Evolutionary conservation across 2,329 filamentous ascomycete species (phyloP), one percentile per base, ranked within the genome.

Genomic region (Apiospora hydei): DNA sequence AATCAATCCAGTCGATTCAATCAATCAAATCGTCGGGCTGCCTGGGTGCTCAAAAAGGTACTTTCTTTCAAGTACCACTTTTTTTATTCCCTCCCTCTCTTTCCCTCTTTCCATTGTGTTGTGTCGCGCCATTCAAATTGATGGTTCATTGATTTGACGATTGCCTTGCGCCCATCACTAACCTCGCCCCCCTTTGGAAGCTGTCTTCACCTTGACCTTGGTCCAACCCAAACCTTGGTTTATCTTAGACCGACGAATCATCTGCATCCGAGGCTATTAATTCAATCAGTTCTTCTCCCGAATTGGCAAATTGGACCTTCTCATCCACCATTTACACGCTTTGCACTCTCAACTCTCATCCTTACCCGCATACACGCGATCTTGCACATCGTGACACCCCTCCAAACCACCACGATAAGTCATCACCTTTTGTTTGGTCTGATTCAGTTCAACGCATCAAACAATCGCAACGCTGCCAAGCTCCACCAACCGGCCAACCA

Each of bases 391-490:
- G 76, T 77, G 75, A 77, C 70, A 71, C 75, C 75, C 67, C 67
- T 72, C 71, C 72, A 68, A 66, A 71, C 57, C 71, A 73, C 74
- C 70, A 69, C 47, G 69, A 73, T 69, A 69, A 70, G 61, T 67
- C 70, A 70, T 68, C 57, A 69, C 69, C 44, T 49, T 64, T 71
- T 69, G 74, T 78, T 76, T 77, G 75, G 74, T 75, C 74, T 76
- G 75, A 75, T 77, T 77, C 67, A 73, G 72, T 77, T 76, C 75
- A 76, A 72, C 73, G 73, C 74, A 77, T 74, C 76, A 77, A 76
- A 74, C 73, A 68, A 41, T 64, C 11, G 30, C 57, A 64, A 67
- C 16, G 14, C 16, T 64, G 38, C 46, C 53, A 64, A 72, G 57
- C 72, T 49, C 72, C 71, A 41, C 69, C 69, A 38, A 64, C 67